Evolutionary conservation across 139 green algal genomes (phyloP).

Genomic region (Diplosphaera chodatii): DNA sequence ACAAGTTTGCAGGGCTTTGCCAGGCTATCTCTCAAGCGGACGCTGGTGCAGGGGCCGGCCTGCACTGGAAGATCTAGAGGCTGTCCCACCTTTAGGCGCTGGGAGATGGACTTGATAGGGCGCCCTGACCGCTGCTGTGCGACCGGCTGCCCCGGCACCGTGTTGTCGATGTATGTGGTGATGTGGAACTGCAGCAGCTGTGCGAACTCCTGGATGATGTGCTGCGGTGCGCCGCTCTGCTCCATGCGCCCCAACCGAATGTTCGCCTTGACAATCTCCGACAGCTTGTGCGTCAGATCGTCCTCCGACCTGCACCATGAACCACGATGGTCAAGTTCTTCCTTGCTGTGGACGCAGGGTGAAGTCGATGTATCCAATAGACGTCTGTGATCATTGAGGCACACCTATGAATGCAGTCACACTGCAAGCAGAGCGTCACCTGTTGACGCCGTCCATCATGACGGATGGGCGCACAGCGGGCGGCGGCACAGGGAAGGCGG

Average conservation of each 20-base stretch:
- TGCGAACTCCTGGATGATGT: constrained; percentile 82
- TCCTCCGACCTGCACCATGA: constrained; percentile 86
- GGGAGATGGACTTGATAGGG: constrained; percentile 94
- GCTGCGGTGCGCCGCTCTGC: constrained; percentile 76
- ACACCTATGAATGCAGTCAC: too few species aligned
- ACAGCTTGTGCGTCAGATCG: constrained; percentile 96
- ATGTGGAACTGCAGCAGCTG: constrained; percentile 73
- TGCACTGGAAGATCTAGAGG: too few species aligned
- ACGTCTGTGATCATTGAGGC: too few species aligned
- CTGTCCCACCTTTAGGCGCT: constrained; percentile 83
- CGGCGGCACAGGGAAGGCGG: constrained; percentile 89
- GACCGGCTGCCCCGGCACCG: constrained; percentile 67
- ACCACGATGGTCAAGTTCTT: too few species aligned
- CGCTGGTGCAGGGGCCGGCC: too few species aligned
- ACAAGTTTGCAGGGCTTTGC: too few species aligned
- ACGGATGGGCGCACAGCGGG: constrained; percentile 85
- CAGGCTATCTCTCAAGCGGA: too few species aligned
- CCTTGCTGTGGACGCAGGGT: too few species aligned
- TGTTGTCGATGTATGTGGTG: constrained; percentile 93
- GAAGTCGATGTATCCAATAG: too few species aligned
- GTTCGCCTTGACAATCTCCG: constrained; percentile 93
- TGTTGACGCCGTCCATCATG: constrained; percentile 79
- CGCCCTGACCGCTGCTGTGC: constrained; percentile 61
- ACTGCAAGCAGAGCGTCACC: too few species aligned
- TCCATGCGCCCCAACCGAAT: constrained; percentile 78